A percentile compares a stretch with the other conserved stretches of the same genome.
Evolutionary conservation across 345 rosid species (phyloP).

Genomic region (Euphorbia pulcherrima): DNA sequence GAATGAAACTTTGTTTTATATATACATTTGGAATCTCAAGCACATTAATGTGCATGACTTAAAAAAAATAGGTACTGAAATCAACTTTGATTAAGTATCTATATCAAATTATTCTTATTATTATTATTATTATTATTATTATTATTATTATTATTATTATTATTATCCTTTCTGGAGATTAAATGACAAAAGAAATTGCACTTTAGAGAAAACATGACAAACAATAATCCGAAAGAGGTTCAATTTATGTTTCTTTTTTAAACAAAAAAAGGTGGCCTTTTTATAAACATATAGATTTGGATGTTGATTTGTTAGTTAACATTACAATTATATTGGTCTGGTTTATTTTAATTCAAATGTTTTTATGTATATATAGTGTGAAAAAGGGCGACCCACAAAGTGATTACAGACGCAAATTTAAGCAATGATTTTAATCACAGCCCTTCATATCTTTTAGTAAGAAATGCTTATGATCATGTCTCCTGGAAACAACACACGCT

Average conservation of each 20-base stretch:
- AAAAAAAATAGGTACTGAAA: no score
- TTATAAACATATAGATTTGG: constrained; percentile 23
- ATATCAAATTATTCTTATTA: no score
- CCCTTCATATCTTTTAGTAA: constrained; percentile 18
- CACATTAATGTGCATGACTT: no score
- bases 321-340: constrained; percentile 34
- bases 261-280: neutral
- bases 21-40: no score
- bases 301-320: constrained; percentile 32
- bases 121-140: no score
- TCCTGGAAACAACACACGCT: constrained; percentile 58
- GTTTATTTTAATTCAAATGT: no score
- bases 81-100: no score
- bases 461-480: constrained; percentile 53
- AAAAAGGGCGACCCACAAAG: neutral
- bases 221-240: constrained; percentile 9
- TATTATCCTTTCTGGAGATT: constrained; percentile 8
- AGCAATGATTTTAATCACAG: constrained; percentile 15
- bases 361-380: neutral
- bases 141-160: no score
- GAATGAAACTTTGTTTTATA: no score
- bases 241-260: neutral
- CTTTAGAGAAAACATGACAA: constrained; percentile 25
- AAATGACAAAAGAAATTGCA: constrained; percentile 13
- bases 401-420: constrained; percentile 27